phyloP scores from a whole-genome alignment of 805 yeast species.

The Saccharomyces paradoxus region DNA sequence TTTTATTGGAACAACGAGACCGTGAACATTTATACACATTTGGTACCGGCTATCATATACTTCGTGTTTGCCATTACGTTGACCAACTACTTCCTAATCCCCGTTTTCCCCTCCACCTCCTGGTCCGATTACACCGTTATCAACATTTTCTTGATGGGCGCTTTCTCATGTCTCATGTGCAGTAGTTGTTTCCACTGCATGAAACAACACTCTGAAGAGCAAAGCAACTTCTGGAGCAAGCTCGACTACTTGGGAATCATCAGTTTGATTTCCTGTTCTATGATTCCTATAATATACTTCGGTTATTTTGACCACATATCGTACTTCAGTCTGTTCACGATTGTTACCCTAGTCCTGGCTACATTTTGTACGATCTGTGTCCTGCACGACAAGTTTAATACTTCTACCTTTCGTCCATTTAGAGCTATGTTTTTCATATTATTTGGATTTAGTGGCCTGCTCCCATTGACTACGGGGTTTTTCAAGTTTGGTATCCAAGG shows the following conservation, averaged over 20 bases:
- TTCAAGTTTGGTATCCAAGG: conserved; percentile 42
- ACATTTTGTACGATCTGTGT: conserved; percentile 54
- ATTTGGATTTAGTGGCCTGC: conserved; percentile 67
- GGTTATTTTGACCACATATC: conserved; percentile 34
- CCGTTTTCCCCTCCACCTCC: conserved; percentile 30
- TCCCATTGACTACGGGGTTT: conserved; percentile 59
- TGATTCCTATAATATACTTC: conserved; percentile 42
- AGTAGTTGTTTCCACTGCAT: conserved; percentile 61
- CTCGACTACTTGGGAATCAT: conserved; percentile 73
- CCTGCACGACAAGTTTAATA: conserved; percentile 54
- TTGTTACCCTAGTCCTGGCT: conserved; percentile 49
- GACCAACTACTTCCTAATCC: conserved; percentile 25
- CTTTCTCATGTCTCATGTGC: conserved; percentile 50
- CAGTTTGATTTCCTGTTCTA: conserved; percentile 55
- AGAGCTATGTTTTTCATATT: conserved; percentile 70
- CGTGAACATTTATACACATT: conserved; percentile 61
- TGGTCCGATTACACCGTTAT: conserved; percentile 44
- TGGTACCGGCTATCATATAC: conserved; percentile 36
- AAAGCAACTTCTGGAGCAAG: conserved; percentile 53
- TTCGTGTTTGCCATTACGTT: conserved; percentile 21
- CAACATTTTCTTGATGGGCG: conserved; percentile 48
- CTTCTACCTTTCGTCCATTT: conserved; percentile 59
- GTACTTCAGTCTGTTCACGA: conserved; percentile 24
- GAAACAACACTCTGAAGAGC: conserved; percentile 54
- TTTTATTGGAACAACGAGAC: conserved; percentile 60